phyloP scores from a whole-genome alignment of 2,329 filamentous ascomycete genomes.

The Rugonectria rugulosa region DNA sequence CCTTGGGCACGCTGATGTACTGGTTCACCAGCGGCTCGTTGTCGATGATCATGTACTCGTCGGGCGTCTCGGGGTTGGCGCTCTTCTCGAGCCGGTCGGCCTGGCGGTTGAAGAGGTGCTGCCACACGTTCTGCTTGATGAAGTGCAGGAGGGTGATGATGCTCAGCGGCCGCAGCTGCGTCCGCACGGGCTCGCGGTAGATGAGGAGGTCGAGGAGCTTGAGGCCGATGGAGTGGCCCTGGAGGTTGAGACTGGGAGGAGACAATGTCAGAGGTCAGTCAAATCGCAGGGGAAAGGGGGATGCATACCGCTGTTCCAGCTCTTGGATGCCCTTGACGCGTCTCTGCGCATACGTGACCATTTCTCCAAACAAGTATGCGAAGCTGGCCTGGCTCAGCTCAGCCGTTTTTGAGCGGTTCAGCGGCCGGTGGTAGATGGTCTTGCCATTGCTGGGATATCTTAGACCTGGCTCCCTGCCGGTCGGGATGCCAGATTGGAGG shows the following conservation, averaged over 20 bases:
- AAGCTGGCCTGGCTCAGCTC: constrained; percentile 95
- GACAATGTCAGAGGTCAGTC: background rate
- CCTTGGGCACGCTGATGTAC: constrained; percentile 90
- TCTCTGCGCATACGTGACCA: constrained; percentile 93
- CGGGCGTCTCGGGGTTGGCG: constrained; percentile 79
- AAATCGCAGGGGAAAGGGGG: background rate
- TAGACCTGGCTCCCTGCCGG: constrained; percentile 68
- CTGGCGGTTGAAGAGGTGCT: constrained; percentile 87
- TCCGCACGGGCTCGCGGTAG: constrained; percentile 76
- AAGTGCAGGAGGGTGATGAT: constrained; percentile 94
- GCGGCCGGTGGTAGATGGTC: constrained; percentile 95
- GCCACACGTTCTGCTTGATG: constrained; percentile 92
- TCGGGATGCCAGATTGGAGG: constrained; percentile 55
- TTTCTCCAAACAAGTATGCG: constrained; percentile 94
- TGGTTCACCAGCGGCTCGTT: constrained; percentile 97
- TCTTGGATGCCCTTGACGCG: constrained; percentile 92
- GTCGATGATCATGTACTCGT: constrained; percentile 99
- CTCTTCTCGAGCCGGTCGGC: constrained; percentile 94
- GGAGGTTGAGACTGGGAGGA: constrained; percentile 76
- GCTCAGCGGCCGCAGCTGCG: constrained; percentile 80
- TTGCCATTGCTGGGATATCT: constrained; percentile 93
- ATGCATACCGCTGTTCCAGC: constrained; percentile 80
- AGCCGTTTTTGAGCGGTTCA: constrained; percentile 87
- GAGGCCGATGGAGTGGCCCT: constrained; percentile 93
- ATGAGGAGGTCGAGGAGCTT: constrained; percentile 95